phyloP scores from a whole-genome alignment of 495 filamentous ascomycete species.

The Lepidopterella palustris region DNA sequence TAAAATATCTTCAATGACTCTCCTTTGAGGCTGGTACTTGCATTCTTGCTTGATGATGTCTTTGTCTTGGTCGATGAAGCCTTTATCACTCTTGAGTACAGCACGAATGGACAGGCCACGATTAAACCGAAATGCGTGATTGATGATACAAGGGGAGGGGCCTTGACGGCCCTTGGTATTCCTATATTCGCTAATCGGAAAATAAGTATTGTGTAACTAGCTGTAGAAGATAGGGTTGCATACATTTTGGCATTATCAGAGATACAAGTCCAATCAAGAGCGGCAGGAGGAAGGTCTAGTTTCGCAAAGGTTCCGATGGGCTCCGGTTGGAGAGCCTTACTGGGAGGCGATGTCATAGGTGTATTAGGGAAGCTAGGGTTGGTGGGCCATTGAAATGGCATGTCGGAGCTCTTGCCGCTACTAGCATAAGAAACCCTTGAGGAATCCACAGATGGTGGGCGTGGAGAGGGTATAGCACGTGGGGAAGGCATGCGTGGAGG shows the following conservation, averaged over 20 bases:
- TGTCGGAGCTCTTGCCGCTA: neutral
- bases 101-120: neutral
- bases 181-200: neutral
- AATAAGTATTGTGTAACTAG: neutral
- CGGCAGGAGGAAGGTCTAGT: neutral
- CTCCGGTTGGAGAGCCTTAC: neutral
- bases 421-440: neutral
- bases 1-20: neutral
- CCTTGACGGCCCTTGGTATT: neutral
- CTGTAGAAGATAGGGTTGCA: neutral
- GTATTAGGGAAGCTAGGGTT: neutral
- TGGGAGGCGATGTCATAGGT: neutral
- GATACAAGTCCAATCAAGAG: neutral
- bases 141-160: neutral
- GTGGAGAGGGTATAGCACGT: neutral
- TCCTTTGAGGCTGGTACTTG: neutral
- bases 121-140: neutral
- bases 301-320: neutral
- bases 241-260: neutral
- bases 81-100: neutral
- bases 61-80: neutral
- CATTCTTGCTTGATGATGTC: neutral
- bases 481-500: too few relatives aligned
- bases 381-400: neutral
- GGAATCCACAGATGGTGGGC: neutral